phyloP scores from a whole-genome alignment of 495 filamentous ascomycete species.

The Cladorrhinum samala region DNA sequence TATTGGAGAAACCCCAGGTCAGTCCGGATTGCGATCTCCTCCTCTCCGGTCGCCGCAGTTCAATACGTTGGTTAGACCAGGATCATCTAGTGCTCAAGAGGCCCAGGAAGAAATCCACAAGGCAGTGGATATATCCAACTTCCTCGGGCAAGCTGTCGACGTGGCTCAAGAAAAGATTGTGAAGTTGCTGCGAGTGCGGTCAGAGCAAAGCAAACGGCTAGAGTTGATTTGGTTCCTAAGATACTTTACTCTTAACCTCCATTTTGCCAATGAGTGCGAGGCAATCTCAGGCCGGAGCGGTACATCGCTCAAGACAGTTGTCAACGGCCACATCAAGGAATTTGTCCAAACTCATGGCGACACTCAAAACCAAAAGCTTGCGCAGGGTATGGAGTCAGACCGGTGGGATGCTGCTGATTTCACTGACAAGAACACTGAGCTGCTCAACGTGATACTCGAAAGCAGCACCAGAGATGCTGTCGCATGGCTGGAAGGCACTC shows the following conservation, averaged over 20 bases:
- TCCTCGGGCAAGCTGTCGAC: constrained; percentile 92
- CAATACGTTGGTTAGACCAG: constrained; percentile 37
- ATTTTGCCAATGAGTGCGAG: constrained; percentile 96
- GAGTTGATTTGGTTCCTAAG: constrained; percentile 72
- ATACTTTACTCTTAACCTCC: constrained; percentile 87
- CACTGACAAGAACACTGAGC: constrained; percentile 53
- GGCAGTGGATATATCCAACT: constrained; percentile 83
- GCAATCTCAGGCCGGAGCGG: constrained; percentile 87
- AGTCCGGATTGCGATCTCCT: constrained; percentile 38
- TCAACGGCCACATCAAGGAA: constrained; percentile 86
- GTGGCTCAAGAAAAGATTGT: constrained; percentile 87
- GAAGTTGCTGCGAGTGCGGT: constrained; percentile 85
- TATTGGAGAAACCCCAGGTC: constrained; percentile 38
- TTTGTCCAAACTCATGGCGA: constrained; percentile 76
- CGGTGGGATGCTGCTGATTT: constrained; percentile 90
- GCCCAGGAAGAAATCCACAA: constrained; percentile 77
- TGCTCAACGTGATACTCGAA: constrained; percentile 63
- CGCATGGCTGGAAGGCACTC: constrained; percentile 63
- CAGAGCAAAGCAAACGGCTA: constrained; percentile 71
- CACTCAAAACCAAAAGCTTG: constrained; percentile 68
- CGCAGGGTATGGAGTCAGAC: constrained; percentile 81
- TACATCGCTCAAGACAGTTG: constrained; percentile 73
- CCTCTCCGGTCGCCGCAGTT: constrained; percentile 44
- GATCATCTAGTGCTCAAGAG: constrained; percentile 26
- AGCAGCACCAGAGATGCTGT: constrained; percentile 75